Evolutionary conservation across 202 grass and related monocot genomes (phyloP), one percentile per base, ranked within the genome.

Genomic region (Setaria italica): DNA sequence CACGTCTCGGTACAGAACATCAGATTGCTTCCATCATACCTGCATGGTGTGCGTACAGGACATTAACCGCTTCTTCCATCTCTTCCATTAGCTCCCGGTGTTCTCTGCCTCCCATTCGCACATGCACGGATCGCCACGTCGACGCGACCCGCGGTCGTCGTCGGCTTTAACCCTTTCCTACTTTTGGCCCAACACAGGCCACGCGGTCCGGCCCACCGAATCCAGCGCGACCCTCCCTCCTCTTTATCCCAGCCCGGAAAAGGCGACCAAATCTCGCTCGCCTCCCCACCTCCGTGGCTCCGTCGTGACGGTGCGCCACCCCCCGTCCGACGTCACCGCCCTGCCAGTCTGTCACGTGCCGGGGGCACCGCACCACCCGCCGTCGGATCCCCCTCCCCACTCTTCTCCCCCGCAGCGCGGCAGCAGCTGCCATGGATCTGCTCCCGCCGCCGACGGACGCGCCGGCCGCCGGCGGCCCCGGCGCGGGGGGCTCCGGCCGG

Each of bases 361-460:
- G 76, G 32, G 51, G 33, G 7, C 50, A 60, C 62, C 48, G 30
- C 57, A 19, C 39, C 39, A 41, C 39, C 39, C 59, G 64, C 72
- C 78, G 73, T 63, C 77, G 43, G 54, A 81, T 63, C 80, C 83
- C 79, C 33, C 19, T 32, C 32, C 4, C 7, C 19, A 7, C 51
- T 0, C 57, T n/a, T 13, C 13, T 29, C 43, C 50, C 41, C 62
- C 33, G 41, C 51, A 74, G 43, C 25, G 46, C 78, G 35, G 69
- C 76, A 54, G 74, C 74, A 77, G 77, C 79, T 33, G 72, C 65
- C 51, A 99, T 99, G 96, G 96, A 99, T 99, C 87, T 99, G 84
- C 90, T 99, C 21, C 89, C 90, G 72, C 90, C 88, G 45, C 74
- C 87, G 87, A 78, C 93, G 68, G 96, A 94, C 76, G 76, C 87